Evolutionary conservation across 73 alveolate genomes (phyloP), one percentile per base, ranked within the genome.

Genomic region (Symbiodinium pilosum): DNA sequence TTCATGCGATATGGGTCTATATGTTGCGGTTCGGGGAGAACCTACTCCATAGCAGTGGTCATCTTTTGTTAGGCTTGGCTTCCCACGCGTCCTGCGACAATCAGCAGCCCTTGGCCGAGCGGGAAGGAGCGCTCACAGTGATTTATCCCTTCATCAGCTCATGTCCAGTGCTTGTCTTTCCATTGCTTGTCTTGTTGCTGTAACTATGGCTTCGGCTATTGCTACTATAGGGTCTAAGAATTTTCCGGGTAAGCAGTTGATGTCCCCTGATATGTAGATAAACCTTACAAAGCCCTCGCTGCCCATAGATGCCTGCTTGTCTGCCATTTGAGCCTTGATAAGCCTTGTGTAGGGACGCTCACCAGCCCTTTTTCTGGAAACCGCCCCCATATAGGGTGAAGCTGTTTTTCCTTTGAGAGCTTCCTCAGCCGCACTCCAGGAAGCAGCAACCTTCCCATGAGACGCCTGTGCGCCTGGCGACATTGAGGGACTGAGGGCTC

Each of bases 391-490:
- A 4, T 54, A 54, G 71, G 71, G 26, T 54, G 71, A 21, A 21
- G 71, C 26, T 21, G 71, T 30, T 54, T 54, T 5, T 1, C 7
- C 71, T 54, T 54, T 21, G 7, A 3, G 71, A 3, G 71, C 71
- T 54, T 54, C 26, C 26, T 54, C 30, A 4, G 71, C 16, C 16
- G 71, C 26, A 30, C 34, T 21, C 40, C 40, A 64, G 77, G 77
- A 64, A 64, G 77, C 77, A 64, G 77, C 77, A 64, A 64, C 28
- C 77, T 64, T 28, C 77, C 77, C 77, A 24, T 24, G 77, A 18
- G 77, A 64, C 77, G 77, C 77, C 11, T 64, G 77, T 64, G 38
- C 77, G 77, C 77, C 77, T 9, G 77, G 77, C 77, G 16, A 64
- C 16, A 0, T 54, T 54, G 71, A n/a, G n/a, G n/a, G n/a, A n/a